Evolutionary conservation across 257 asterid genomes (phyloP).

Genomic region (Avicennia marina): DNA sequence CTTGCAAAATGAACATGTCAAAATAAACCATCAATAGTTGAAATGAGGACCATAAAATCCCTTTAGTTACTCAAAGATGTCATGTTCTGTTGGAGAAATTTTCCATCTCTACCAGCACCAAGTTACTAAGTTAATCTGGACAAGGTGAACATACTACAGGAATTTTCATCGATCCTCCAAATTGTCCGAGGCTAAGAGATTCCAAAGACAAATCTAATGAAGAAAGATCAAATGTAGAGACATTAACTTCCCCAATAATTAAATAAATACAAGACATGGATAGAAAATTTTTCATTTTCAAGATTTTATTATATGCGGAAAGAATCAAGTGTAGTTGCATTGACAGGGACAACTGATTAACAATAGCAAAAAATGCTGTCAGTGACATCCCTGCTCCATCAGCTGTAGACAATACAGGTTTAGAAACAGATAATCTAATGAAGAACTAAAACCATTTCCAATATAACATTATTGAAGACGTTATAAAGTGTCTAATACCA

Average conservation of each 20-base stretch:
- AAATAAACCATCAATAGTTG: not conserved
- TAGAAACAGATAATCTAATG: not conserved
- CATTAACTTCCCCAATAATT: not conserved
- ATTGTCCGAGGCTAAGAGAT: too few relatives aligned
- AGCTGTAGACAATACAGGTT: conserved; percentile 18
- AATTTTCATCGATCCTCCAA: conserved; percentile 9
- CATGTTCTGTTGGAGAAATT: not conserved
- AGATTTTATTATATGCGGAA: conserved; percentile 21
- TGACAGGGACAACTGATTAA: conserved; percentile 7
- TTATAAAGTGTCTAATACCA: conserved; percentile 20
- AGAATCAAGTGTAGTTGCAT: conserved; percentile 25
- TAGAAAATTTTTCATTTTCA: conserved; percentile 12
- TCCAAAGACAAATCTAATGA: too few relatives aligned
- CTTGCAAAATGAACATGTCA: not conserved
- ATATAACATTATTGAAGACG: not conserved
- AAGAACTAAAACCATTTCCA: not conserved
- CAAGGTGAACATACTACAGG: conserved; percentile 6
- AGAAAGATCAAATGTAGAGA: conserved; percentile 3
- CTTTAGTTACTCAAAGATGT: not conserved
- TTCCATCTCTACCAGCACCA: not conserved
- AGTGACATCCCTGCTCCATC: conserved; percentile 13
- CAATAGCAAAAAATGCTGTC: conserved; percentile 8
- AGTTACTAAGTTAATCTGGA: too few relatives aligned
- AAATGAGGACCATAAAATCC: not conserved
- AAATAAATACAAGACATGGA: not conserved